These are phyloP conservation scores for Kodamaea lidongshanica DNA, from an alignment of 805 yeast species.

Conservation along the genomic window DNA sequence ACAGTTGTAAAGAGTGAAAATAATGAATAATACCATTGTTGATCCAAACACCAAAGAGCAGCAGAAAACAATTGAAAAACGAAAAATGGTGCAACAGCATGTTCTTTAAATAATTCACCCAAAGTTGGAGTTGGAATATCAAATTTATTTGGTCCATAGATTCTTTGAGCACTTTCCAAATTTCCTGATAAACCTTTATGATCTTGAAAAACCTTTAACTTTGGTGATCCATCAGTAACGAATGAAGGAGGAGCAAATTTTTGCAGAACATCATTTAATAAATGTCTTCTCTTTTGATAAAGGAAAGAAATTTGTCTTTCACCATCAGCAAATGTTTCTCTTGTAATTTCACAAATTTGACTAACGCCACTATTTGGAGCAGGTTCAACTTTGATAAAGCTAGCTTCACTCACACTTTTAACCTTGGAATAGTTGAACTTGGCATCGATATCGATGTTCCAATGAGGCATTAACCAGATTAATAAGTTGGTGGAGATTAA, in stretches of 20 bases:
- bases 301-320: constrained; percentile 63
- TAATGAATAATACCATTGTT: constrained; percentile 91
- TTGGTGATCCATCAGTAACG: constrained; percentile 55
- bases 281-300: constrained; percentile 88
- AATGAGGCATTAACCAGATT: constrained; percentile 85
- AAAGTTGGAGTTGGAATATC: constrained; percentile 96
- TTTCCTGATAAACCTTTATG: constrained; percentile 53
- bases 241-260: constrained; percentile 79
- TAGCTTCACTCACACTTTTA: constrained; percentile 51
- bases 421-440: constrained; percentile 62
- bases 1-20: constrained; percentile 89
- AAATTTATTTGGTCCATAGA: constrained; percentile 80
- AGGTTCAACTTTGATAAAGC: constrained; percentile 70
- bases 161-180: constrained; percentile 42
- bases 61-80: constrained; percentile 96
- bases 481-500: constrained; percentile 67
- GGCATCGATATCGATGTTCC: constrained; percentile 73
- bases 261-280: constrained; percentile 49
- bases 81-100: constrained; percentile 96
- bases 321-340: constrained; percentile 50
- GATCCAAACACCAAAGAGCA: constrained; percentile 93
- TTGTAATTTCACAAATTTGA: constrained; percentile 61
- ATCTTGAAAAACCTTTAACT: constrained; percentile 50
- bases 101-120: constrained; percentile 86
- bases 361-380: constrained; percentile 83